These are phyloP conservation scores for Leptographium wingfieldii DNA, from an alignment of 2,329 filamentous ascomycete species.

Conservation along the genomic window DNA sequence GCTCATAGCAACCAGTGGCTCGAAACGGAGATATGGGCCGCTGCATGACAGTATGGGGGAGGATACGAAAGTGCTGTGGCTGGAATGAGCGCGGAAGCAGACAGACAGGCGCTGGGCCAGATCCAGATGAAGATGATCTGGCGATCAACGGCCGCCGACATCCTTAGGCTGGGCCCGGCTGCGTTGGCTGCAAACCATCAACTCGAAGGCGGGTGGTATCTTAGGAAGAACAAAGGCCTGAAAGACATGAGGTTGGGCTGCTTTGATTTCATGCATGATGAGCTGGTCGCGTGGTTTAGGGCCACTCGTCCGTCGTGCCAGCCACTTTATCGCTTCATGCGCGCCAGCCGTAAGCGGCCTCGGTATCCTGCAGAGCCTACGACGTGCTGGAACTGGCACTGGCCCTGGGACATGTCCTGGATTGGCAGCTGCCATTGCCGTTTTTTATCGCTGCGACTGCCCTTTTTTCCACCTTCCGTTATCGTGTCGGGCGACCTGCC, in stretches of 20 bases:
- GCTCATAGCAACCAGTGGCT: background rate
- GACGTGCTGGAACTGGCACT: no score
- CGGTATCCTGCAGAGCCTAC: background rate
- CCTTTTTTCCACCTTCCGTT: background rate
- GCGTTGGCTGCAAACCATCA: background rate
- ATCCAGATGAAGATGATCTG: no score
- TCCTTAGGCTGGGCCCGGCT: no score
- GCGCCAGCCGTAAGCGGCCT: background rate
- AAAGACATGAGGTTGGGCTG: background rate
- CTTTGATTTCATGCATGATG: conserved; percentile 9
- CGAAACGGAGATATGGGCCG: background rate
- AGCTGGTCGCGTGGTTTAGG: conserved; percentile 4
- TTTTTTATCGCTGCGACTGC: background rate
- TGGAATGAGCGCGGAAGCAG: background rate
- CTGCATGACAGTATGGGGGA: background rate
- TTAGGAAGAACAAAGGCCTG: background rate
- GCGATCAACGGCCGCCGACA: background rate
- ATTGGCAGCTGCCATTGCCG: background rate
- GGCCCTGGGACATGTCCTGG: background rate
- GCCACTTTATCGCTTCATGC: background rate
- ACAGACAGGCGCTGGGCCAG: background rate
- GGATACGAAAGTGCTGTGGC: background rate
- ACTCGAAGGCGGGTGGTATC: no score
- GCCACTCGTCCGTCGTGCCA: background rate
- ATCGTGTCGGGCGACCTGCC: no score